phyloP scores from a whole-genome alignment of 1,139 yeast species.

The Diutina rugosa region DNA sequence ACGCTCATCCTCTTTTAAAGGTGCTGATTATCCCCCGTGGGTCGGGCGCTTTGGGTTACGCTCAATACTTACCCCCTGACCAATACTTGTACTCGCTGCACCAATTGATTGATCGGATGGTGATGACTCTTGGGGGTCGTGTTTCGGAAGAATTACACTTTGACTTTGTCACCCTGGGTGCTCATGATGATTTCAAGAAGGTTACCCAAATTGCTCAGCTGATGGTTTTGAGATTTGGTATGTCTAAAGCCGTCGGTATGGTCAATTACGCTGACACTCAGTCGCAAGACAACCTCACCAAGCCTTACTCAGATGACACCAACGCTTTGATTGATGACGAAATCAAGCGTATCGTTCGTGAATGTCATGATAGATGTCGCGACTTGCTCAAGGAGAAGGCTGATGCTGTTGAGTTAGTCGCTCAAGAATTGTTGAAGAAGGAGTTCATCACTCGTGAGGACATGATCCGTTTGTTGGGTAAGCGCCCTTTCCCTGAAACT shows the following conservation, averaged over 20 bases:
- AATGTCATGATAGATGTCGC: constrained; percentile 63
- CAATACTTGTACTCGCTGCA: constrained; percentile 68
- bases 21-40: constrained; percentile 97
- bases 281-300: constrained; percentile 57
- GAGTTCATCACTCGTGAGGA: constrained; percentile 87
- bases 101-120: constrained; percentile 81
- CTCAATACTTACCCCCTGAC: constrained; percentile 93
- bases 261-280: constrained; percentile 47
- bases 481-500: constrained; percentile 80
- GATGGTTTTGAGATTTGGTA: constrained; percentile 87
- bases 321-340: constrained; percentile 72
- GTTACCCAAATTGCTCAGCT: constrained; percentile 91
- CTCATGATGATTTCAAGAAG: constrained; percentile 90
- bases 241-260: constrained; percentile 78
- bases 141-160: constrained; percentile 92
- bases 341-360: constrained; percentile 67
- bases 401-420: constrained; percentile 70
- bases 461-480: constrained; percentile 77
- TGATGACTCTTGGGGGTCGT: constrained; percentile 95
- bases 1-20: constrained; percentile 86
- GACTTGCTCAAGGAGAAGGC: constrained; percentile 56
- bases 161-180: constrained; percentile 86
- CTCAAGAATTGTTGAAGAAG: constrained; percentile 68
- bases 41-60: constrained; percentile 94
- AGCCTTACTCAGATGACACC: constrained; percentile 87